Conservation (phyloP, 441 rosid genomes). For the Adansonia madagascariensis region DNA sequence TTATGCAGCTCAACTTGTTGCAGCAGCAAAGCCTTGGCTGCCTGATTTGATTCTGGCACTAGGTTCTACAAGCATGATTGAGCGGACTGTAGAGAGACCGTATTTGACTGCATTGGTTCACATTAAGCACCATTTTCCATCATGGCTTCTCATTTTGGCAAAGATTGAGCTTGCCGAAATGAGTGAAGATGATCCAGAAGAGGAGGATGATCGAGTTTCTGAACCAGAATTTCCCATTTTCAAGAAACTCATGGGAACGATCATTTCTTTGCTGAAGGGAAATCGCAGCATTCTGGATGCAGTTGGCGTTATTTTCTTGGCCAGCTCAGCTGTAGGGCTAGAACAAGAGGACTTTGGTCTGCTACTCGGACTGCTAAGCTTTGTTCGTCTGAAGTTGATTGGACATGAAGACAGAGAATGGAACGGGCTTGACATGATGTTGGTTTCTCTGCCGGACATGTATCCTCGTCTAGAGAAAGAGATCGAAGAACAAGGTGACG, state of each 20-base stretch:
- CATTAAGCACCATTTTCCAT: constrained; percentile 53
- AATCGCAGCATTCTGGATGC: constrained; percentile 58
- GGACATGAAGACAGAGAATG: constrained; percentile 65
- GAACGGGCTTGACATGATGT: constrained; percentile 70
- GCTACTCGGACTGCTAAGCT: constrained; percentile 60
- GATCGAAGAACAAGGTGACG: constrained; percentile 54
- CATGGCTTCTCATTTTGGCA: constrained; percentile 67
- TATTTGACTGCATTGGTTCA: constrained; percentile 39
- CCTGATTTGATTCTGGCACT: constrained; percentile 87
- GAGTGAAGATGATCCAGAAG: constrained; percentile 38
- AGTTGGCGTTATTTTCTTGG: constrained; percentile 56
- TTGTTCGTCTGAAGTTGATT: constrained; percentile 61
- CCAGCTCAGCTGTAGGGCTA: constrained; percentile 53
- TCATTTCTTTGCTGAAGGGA: constrained; percentile 52
- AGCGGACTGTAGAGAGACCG: constrained; percentile 41
- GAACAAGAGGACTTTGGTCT: constrained; percentile 60
- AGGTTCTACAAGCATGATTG: constrained; percentile 55
- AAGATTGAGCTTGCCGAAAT: constrained; percentile 56
- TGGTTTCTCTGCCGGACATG: constrained; percentile 62
- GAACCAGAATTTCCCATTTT: constrained; percentile 49
- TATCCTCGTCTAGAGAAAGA: constrained; percentile 69
- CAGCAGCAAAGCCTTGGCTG: constrained; percentile 73
- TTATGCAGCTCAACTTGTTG: constrained; percentile 53
- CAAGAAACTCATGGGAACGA: constrained; percentile 45
- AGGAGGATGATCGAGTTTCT: constrained; percentile 41